Evolutionary conservation across 2,329 filamentous ascomycete species (phyloP).

Genomic region (Xylaria sp.): DNA sequence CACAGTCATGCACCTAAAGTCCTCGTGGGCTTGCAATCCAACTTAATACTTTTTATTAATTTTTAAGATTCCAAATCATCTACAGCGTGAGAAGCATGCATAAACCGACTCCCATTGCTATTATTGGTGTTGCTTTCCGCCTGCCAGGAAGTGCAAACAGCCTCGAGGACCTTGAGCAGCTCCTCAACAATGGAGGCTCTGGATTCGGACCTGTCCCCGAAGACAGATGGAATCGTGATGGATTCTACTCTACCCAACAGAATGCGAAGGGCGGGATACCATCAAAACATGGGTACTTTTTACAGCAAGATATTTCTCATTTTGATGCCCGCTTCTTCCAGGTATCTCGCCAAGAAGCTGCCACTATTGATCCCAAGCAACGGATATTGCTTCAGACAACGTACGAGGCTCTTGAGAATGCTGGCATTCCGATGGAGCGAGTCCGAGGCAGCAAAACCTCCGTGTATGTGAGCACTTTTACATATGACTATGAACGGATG

Average conservation of each 20-base stretch:
- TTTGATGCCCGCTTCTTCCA: conserved; percentile 52
- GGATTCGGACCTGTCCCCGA: conserved; percentile 22
- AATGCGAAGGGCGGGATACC: conserved; percentile 34
- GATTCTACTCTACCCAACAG: conserved; percentile 28
- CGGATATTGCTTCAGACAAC: conserved; percentile 47
- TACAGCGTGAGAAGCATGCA: background rate
- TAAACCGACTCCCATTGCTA: conserved; percentile 17
- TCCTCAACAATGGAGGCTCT: conserved; percentile 14
- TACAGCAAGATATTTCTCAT: conserved; percentile 31
- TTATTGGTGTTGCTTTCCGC: conserved; percentile 25
- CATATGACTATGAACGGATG: conserved; percentile 31
- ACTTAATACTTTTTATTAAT: background rate
- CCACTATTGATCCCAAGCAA: conserved; percentile 49
- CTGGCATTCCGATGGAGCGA: conserved; percentile 26
- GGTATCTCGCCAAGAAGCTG: conserved; percentile 44
- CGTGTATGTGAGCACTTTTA: conserved; percentile 39
- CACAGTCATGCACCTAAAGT: background rate
- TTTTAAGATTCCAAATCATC: background rate
- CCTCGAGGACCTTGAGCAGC: conserved; percentile 17
- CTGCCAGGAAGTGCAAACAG: conserved; percentile 24
- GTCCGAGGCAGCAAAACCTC: conserved; percentile 23
- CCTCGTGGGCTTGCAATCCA: background rate
- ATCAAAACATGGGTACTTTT: conserved; percentile 34
- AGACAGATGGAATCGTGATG: conserved; percentile 27
- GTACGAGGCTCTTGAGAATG: conserved; percentile 47